Conservation (phyloP, 2,329 filamentous ascomycete species). For the Lasiodiplodia hormozganensis region DNA sequence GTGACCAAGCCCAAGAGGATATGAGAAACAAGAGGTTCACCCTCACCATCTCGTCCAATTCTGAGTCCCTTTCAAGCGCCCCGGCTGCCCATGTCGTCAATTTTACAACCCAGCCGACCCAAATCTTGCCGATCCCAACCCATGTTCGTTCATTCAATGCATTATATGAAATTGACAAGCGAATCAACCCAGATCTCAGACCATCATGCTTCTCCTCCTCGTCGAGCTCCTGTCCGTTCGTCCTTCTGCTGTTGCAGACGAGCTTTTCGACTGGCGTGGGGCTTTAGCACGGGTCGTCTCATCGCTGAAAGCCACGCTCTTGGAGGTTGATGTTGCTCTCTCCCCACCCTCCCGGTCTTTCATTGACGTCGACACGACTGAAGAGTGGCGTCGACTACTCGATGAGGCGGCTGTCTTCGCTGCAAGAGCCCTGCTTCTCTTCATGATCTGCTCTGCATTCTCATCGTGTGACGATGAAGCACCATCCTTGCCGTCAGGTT, state of each 20-base stretch:
- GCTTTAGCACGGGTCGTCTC: conserved; percentile 31
- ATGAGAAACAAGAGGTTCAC: background rate
- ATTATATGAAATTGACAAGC: background rate
- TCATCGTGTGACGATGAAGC: conserved; percentile 29
- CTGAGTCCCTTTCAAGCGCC: background rate
- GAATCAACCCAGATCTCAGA: conserved; percentile 34
- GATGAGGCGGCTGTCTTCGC: conserved; percentile 32
- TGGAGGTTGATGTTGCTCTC: conserved; percentile 30
- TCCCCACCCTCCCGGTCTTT: conserved; percentile 33
- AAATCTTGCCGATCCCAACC: background rate
- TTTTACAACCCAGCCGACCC: background rate
- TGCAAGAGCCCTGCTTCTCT: conserved; percentile 41
- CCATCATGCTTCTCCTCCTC: conserved; percentile 52
- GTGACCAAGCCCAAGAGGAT: background rate
- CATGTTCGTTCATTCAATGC: background rate
- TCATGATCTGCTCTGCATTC: conserved; percentile 32
- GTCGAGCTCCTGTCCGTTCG: conserved; percentile 47
- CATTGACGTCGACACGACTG: conserved; percentile 33
- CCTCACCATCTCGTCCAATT: background rate
- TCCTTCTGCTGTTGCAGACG: conserved; percentile 29
- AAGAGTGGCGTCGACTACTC: conserved; percentile 42
- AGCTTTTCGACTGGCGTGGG: conserved; percentile 31
- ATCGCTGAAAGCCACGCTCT: conserved; percentile 34
- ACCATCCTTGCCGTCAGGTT: conserved; percentile 32
- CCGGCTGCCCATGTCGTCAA: background rate